These are phyloP conservation scores for Mucor irregularis DNA, from an alignment of 371 early-diverging fungal genomes.

Conservation along the genomic window DNA sequence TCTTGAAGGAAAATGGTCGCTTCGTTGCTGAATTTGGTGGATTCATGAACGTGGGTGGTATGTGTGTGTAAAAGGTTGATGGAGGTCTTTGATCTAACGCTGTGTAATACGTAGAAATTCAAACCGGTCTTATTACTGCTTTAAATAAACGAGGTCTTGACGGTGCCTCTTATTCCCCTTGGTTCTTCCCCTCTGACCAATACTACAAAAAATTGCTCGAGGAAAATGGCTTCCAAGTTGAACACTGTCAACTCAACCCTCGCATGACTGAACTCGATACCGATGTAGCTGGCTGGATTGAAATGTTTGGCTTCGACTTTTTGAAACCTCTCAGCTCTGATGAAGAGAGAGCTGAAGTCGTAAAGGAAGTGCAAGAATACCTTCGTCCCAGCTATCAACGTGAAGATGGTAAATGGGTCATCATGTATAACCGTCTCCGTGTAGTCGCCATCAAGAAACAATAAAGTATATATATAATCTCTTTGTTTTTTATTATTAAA, in stretches of 20 bases:
- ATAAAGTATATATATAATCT: neutral
- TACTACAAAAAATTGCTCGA: constrained; percentile 54
- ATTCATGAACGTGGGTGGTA: constrained; percentile 50
- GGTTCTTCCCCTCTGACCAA: constrained; percentile 67
- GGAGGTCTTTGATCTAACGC: neutral
- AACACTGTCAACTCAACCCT: constrained; percentile 48
- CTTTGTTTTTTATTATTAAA: neutral
- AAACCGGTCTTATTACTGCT: constrained; percentile 57
- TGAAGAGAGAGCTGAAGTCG: constrained; percentile 36
- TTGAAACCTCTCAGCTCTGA: constrained; percentile 38
- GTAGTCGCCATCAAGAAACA: constrained; percentile 33
- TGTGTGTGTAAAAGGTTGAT: neutral
- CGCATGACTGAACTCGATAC: constrained; percentile 58
- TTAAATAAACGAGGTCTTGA: constrained; percentile 57
- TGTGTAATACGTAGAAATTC: constrained; percentile 35
- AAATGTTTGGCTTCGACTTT: constrained; percentile 65
- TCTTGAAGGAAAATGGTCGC: constrained; percentile 58
- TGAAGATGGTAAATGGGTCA: constrained; percentile 58
- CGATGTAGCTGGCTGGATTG: constrained; percentile 67
- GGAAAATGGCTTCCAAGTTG: constrained; percentile 58
- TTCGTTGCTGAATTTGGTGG: constrained; percentile 72
- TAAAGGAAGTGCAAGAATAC: constrained; percentile 54
- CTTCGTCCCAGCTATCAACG: constrained; percentile 47
- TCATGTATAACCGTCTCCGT: constrained; percentile 63
- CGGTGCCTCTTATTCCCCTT: constrained; percentile 58